Base-by-base conservation (phyloP, 352 stramenopile genomes). In the Globisporangium yorkense region DNA sequence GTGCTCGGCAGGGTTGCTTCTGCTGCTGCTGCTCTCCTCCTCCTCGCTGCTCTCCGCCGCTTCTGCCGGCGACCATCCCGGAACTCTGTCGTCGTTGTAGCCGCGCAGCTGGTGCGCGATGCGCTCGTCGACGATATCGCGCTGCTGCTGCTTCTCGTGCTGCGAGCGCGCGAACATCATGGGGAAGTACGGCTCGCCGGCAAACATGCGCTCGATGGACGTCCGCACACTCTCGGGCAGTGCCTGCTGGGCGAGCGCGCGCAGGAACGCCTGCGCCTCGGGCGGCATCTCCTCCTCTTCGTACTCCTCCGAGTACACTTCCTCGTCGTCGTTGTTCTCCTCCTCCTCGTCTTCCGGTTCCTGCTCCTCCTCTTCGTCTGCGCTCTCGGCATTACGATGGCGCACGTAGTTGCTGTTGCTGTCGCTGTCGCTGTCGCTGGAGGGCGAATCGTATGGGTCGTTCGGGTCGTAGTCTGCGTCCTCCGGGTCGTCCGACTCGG, bases 41-140 rank as follows among this genome's bases (percentile, higher is more conserved):
- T 31, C 16, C 4, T 55, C 29, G 1, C 44, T 48, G 8, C n/a
- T 24, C 0, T 43, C 37, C 10, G 27, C 21, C n/a, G 7, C 44
- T 0, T 16, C 44, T 10, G 44, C 13, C 4, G 24, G 12, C 35
- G 13, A 43, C 12, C 37, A 16, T 13, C 37, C 10, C 12, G 47
- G 24, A 21, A 56, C 33, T 1, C 51, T 41, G 37, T 75, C 62
- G 2, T 72, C 68, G 39, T 72, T 77, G 52, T 88, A 87, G 13
- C 70, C 71, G 10, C 70, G 74, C 20, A 92, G 58, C 48, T 92
- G 77, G 29, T 89, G 82, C 1, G 79, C 79, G 41, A 92, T 88
- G 37, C 82, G 79, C 54, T 89, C 67, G 31, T 84, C 52, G 18
- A 65, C 52, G 13, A 92, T 53, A 24, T 62, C 41, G 21, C 75